Conservation (phyloP, 2,329 filamentous ascomycete species). For the Biscogniauxia mediterranea region DNA sequence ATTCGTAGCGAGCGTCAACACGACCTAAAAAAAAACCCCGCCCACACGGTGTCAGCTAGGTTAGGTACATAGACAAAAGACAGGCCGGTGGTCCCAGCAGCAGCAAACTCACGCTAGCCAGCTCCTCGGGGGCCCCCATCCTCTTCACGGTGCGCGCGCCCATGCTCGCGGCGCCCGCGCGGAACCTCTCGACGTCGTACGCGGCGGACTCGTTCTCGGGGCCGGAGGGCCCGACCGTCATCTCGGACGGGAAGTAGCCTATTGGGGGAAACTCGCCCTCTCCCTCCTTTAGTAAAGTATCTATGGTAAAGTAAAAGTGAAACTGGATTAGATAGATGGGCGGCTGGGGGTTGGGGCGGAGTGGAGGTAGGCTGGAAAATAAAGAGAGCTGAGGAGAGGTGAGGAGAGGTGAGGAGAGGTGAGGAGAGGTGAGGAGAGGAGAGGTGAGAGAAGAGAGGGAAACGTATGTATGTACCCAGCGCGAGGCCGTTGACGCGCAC, state of each 20-base stretch:
- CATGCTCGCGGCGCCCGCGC: slow-evolving; percentile 13
- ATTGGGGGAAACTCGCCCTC: too few species aligned
- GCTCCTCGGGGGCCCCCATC: slow-evolving; percentile 26
- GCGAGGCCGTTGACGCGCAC: slow-evolving; percentile 31
- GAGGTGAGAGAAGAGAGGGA: neutral
- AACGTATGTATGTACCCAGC: slow-evolving; percentile 23
- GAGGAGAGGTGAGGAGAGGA: neutral
- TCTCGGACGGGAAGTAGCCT: slow-evolving; percentile 32
- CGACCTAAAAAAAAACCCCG: slow-evolving; percentile 13
- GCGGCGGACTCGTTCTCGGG: slow-evolving; percentile 23
- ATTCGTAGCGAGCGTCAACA: slow-evolving; percentile 28
- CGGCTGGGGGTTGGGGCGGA: neutral
- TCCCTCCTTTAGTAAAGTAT: too few species aligned
- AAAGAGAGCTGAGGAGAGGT: neutral
- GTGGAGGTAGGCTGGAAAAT: neutral
- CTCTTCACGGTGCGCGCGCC: slow-evolving; percentile 21
- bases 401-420: neutral
- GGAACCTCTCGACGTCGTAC: slow-evolving; percentile 16
- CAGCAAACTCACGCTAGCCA: slow-evolving; percentile 28
- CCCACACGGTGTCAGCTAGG: too few species aligned
- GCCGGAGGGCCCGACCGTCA: slow-evolving; percentile 23
- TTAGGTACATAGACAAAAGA: too few species aligned
- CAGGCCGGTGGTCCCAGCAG: too few species aligned
- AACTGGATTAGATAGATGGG: too few species aligned
- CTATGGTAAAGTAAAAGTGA: too few species aligned